phyloP scores from a whole-genome alignment of 2,329 filamentous ascomycete species.

The Nothophaeocryptopus gaeumannii region DNA sequence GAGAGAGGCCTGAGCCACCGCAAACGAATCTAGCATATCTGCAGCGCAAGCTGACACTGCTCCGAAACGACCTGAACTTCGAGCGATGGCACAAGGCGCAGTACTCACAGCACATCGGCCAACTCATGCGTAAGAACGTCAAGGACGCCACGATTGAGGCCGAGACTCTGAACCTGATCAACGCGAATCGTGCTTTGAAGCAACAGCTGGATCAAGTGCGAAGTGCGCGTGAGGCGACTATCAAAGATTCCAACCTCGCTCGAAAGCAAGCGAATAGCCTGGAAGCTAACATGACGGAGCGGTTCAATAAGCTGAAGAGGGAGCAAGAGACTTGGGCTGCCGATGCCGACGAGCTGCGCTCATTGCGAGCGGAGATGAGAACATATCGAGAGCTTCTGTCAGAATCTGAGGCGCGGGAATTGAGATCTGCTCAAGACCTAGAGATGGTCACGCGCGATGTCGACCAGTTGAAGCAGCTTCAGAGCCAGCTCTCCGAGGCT shows the following conservation, averaged over 20 bases:
- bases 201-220: conserved; percentile 56
- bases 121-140: conserved; percentile 70
- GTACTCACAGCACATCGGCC: conserved; percentile 76
- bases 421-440: conserved; percentile 62
- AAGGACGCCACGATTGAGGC: conserved; percentile 75
- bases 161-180: conserved; percentile 76
- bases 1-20: conserved; percentile 22
- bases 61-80: conserved; percentile 79
- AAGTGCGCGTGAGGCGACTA: conserved; percentile 32
- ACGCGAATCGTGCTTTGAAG: conserved; percentile 71
- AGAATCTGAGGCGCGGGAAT: conserved; percentile 66
- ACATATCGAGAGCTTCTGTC: conserved; percentile 62
- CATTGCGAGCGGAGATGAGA: conserved; percentile 54
- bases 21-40: conserved; percentile 53
- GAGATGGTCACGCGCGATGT: conserved; percentile 61
- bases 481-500: conserved; percentile 58
- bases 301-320: conserved; percentile 32
- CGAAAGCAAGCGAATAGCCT: conserved; percentile 73
- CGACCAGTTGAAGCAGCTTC: conserved; percentile 60
- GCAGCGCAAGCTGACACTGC: conserved; percentile 69
- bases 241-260: conserved; percentile 34
- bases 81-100: conserved; percentile 82
- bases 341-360: conserved; percentile 64
- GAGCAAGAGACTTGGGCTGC: conserved; percentile 35
- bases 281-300: conserved; percentile 49